Base-by-base conservation (phyloP, 2,329 filamentous ascomycete species). In the Aspergillus sp. region DNA sequence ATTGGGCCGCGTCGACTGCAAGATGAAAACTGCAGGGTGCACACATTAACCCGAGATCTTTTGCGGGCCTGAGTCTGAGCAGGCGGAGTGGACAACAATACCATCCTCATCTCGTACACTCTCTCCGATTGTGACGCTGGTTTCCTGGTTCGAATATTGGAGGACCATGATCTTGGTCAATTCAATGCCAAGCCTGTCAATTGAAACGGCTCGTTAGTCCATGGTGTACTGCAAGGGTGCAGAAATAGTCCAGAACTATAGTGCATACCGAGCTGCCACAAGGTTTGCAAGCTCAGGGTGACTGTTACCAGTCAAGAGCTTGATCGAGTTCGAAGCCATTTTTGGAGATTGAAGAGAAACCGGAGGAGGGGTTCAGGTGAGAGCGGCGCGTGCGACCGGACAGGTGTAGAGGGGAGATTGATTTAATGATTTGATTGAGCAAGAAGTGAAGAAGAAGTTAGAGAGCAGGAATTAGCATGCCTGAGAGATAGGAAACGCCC, bases 81-180 rank as follows among this genome's bases (percentile, higher is more conserved):
- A 61, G 58, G 58, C 47, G 59, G 57, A 57, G 62, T 54, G 48
- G 59, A 30, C 54, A n/a, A 59, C 61, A 55, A 70, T 84, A 91
- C 87, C 88, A 86, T 98, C 94, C 84, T 98, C 94, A 76, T 98
- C 94, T 79, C 94, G 87, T 58, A 98, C 94, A 65, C 91, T 96
- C 81, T 98, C 94, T 75, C 94, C 93, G 70, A 97, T 96, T 19
- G 92, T 97, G 60, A 98, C 92, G 64, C 76, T 79, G 30, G 79
- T 80, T 67, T 80, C 79, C 65, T 89, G 86, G 72, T 89, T 89
- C 49, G 86, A 88, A 72, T 88, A 88, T 68, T 89, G 86, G 45
- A 87, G 76, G 54, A 89, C 87, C 79, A 89, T 84, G 64, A 89
- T 87, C 79, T 88, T 88, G 65, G 86, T 86, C 70, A 89, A 79